Conservation (phyloP, 257 asterid genomes). For the Solanum bulbocastanum region DNA sequence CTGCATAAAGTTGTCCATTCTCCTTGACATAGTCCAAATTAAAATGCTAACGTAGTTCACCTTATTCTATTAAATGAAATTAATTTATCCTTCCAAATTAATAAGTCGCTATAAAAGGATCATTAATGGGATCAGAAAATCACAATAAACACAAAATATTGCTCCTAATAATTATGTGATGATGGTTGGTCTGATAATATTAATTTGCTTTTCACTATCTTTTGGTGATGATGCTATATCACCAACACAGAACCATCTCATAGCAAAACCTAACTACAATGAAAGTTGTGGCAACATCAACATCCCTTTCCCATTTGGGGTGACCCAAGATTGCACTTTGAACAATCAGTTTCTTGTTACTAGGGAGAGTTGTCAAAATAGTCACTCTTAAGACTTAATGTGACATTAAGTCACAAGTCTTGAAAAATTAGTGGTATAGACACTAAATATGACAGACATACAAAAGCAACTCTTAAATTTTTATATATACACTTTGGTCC, state of each 20-base stretch:
- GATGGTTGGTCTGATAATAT: background rate
- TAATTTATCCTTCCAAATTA: background rate
- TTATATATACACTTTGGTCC: no score
- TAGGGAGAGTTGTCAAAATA: no score
- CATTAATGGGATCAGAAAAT: background rate
- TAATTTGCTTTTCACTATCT: background rate
- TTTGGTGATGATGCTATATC: background rate
- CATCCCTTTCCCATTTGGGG: slow-evolving; percentile 39
- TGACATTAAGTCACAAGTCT: no score
- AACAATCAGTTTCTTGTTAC: background rate
- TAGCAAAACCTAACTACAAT: slow-evolving; percentile 9
- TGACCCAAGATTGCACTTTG: background rate
- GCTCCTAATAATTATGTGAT: background rate
- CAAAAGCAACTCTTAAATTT: no score
- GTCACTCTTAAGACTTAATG: no score
- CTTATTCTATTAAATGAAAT: background rate
- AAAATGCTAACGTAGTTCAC: no score
- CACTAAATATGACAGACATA: no score
- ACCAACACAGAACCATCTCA: background rate
- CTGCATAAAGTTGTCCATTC: background rate
- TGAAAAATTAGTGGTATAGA: no score
- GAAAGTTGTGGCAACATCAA: slow-evolving; percentile 15
- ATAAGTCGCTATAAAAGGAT: background rate
- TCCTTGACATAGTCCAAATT: no score
- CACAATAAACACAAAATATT: background rate